phyloP scores from a whole-genome alignment of 306 rosid genomes.

The Vigna unguiculata region DNA sequence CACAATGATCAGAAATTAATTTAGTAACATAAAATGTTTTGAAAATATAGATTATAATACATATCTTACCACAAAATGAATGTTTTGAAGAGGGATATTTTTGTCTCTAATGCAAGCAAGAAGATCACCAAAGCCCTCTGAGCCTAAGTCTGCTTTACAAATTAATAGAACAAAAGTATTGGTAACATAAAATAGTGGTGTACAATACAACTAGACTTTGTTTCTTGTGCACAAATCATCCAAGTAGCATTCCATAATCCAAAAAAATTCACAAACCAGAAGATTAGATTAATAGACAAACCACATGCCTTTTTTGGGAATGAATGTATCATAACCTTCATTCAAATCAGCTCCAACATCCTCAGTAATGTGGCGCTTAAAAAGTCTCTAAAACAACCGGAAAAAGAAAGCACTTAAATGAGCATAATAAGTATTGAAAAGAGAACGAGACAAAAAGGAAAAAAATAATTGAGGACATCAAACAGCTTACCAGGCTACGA shows the following conservation, averaged over 20 bases:
- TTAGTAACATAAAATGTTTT: constrained; percentile 7
- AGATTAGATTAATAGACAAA: constrained; percentile 2
- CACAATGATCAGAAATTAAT: constrained; percentile 41
- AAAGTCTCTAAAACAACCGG: constrained; percentile 76
- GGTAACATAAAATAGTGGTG: constrained; percentile 23
- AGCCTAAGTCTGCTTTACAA: constrained; percentile 75
- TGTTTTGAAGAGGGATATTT: constrained; percentile 78
- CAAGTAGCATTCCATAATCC: constrained; percentile 23
- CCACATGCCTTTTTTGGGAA: constrained; percentile 68
- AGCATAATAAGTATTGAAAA: constrained; percentile 27
- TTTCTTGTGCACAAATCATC: constrained; percentile 33
- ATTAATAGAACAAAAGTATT: constrained; percentile 13
- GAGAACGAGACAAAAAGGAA: not conserved
- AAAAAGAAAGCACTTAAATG: constrained; percentile 13
- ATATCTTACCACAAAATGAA: constrained; percentile 92
- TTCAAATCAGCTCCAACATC: constrained; percentile 91
- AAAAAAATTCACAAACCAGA: not conserved
- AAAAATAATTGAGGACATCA: not conserved
- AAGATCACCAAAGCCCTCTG: constrained; percentile 92
- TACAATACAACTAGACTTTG: constrained; percentile 9
- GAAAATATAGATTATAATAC: constrained; percentile 31
- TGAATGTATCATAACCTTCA: constrained; percentile 84
- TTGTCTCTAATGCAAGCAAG: constrained; percentile 91
- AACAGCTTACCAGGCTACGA: constrained; percentile 74
- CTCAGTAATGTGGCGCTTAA: constrained; percentile 88